Evolutionary conservation across 1,284 basidiomycete genomes (phyloP).

Genomic region (Malassezia brasiliensis): DNA sequence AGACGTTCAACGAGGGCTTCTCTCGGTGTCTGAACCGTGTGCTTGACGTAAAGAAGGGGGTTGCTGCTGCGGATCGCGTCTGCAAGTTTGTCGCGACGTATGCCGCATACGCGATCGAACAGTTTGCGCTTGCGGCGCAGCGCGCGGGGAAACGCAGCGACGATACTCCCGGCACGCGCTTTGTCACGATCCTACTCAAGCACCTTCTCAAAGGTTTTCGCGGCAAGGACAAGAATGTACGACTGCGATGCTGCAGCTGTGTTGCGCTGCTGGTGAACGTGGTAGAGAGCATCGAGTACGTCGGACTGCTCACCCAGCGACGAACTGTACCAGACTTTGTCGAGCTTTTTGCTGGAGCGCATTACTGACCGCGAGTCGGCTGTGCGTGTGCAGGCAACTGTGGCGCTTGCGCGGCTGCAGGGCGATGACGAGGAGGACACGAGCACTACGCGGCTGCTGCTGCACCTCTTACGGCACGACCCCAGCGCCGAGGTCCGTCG

Average conservation of each 20-base stretch:
- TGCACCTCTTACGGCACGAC: conserved; percentile 67
- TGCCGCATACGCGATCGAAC: conserved; percentile 54
- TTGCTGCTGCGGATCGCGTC: conserved; percentile 65
- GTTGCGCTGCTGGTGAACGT: conserved; percentile 48
- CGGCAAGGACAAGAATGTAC: conserved; percentile 79
- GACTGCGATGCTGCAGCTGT: conserved; percentile 71
- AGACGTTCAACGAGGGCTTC: conserved; percentile 61
- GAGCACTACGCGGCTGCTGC: conserved; percentile 61
- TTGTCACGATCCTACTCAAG: conserved; percentile 60
- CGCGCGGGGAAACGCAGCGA: conserved; percentile 53
- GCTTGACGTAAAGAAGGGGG: conserved; percentile 73
- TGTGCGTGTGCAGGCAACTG: conserved; percentile 73
- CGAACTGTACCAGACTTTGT: conserved; percentile 64
- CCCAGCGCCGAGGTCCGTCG: conserved; percentile 65
- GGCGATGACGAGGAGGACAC: conserved; percentile 51
- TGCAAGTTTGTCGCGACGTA: conserved; percentile 79
- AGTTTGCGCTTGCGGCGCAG: conserved; percentile 25
- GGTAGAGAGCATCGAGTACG: conserved; percentile 23
- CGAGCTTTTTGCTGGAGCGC: conserved; percentile 64
- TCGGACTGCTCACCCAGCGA: conserved; percentile 55
- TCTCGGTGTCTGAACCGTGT: conserved; percentile 60
- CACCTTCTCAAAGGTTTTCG: conserved; percentile 73
- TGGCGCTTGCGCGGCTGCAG: conserved; percentile 74
- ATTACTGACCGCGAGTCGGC: conserved; percentile 73
- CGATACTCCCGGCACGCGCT: conserved; percentile 63